Evolutionary conservation across 139 green algal species (phyloP), one percentile per base, ranked within the genome.

Genomic region (Chlamydomonas applanata): DNA sequence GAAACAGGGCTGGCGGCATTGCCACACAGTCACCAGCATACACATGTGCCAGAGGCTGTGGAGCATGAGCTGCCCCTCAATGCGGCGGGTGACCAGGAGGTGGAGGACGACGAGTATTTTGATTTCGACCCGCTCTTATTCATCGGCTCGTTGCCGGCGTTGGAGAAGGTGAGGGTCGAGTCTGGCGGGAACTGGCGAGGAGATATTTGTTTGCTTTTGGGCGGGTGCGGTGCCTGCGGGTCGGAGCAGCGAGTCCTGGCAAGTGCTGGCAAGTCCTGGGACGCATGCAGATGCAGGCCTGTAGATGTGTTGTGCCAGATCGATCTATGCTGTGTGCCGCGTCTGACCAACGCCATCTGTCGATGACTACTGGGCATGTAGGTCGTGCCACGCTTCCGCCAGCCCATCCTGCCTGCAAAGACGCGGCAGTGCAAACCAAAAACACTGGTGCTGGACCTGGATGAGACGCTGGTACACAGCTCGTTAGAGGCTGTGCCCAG

Each of bases 381-480:
- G 63, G 63, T 70, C 32, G 77, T 78, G n/a, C 76, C 76, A 33
- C 61, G 56, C 13, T 35, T 75, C 69, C 68, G 81, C 20, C 20
- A 52, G 9, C 5, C 34, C n/a, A 62, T 86, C 52, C 62, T 86
- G 61, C 81, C 81, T 1, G 30, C 2, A 3, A 63, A 81, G 72
- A 80, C 80, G 24, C 72, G 80, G 14, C n/a, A 75, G 24, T 76
- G 61, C 60, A 76, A 71, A 56, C 61, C 87, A 59, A 96, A 96
- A 73, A 91, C 81, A 0, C 86, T 96, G 36, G 89, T 99, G 61
- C 87, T 99, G 35, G 95, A 99, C 76, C 83, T 99, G 65, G 95
- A 99, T 78, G 95, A 99, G 75, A 99, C 95, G 57, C 83, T 99
- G 34, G 96, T 99, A 52, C 95, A 99, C 89, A 95, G 87, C 19